Conservation (phyloP, 768 basidiomycete species). For the Rhodotorula diobovata region DNA sequence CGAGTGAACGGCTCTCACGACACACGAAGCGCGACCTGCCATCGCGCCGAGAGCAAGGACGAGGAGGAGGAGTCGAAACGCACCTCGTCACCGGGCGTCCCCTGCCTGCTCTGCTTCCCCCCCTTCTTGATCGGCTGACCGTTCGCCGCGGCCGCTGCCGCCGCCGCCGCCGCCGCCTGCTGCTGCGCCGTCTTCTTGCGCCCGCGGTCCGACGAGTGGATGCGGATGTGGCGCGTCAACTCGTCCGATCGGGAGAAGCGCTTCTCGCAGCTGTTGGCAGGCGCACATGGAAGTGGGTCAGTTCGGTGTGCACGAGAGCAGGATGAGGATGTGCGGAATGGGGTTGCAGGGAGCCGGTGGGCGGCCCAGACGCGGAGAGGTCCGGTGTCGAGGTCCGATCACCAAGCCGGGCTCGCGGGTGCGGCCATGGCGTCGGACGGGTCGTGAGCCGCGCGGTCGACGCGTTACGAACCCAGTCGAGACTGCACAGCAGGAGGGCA, state of each 20-base stretch:
- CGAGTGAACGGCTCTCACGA: too few relatives aligned
- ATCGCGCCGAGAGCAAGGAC: background rate
- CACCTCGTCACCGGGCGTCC: constrained; percentile 31
- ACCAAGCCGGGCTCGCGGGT: too few relatives aligned
- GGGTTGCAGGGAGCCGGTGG: background rate
- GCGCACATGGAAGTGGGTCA: background rate
- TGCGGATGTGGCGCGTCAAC: constrained; percentile 89
- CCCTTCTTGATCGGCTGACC: constrained; percentile 8
- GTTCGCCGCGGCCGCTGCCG: constrained; percentile 52
- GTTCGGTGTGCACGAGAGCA: background rate
- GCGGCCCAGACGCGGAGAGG: too few relatives aligned
- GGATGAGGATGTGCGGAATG: too few relatives aligned
- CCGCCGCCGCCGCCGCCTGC: constrained; percentile 44
- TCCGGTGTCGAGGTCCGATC: too few relatives aligned
- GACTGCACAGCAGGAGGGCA: background rate
- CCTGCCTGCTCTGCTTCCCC: constrained; percentile 12
- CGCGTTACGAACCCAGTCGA: background rate
- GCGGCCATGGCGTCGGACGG: too few relatives aligned
- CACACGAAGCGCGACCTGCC: background rate
- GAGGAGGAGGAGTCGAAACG: background rate
- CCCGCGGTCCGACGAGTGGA: constrained; percentile 55
- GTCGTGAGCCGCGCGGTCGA: background rate
- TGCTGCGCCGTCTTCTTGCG: constrained; percentile 36
- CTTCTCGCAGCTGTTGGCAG: constrained; percentile 68
- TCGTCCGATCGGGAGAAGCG: constrained; percentile 98